These are phyloP conservation scores for Kurtzmaniella quercitrusa DNA, from an alignment of 1,139 yeast species.

Conservation along the genomic window DNA sequence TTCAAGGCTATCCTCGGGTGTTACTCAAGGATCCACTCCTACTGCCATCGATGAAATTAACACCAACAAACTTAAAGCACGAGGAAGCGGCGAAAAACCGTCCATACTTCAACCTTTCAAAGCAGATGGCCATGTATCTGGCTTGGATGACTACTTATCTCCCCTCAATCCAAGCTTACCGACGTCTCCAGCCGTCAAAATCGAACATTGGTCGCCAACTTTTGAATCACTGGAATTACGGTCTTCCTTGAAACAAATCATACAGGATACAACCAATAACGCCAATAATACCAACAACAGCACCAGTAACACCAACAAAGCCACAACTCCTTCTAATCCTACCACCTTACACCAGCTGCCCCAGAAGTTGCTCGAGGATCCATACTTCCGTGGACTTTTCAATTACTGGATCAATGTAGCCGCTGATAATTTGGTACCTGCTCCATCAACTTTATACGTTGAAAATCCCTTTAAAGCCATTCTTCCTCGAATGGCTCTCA, in stretches of 20 bases:
- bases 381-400: conserved; percentile 56
- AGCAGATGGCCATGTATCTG: not conserved
- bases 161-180: conserved; percentile 6
- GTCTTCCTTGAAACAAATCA: not conserved
- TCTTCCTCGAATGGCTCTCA: conserved; percentile 68
- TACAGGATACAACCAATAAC: not conserved
- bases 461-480: conserved; percentile 67
- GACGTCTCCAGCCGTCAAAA: not conserved
- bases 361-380: conserved; percentile 52
- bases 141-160: conserved; percentile 9
- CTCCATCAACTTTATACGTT: conserved; percentile 52
- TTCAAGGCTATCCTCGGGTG: not conserved
- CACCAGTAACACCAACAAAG: not conserved
- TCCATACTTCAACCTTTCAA: not conserved
- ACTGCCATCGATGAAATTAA: not conserved
- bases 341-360: conserved; percentile 42
- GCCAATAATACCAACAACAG: too few relatives aligned
- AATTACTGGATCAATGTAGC: conserved; percentile 64
- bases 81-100: not conserved
- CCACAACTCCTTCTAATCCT: conserved; percentile 31
- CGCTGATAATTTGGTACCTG: conserved; percentile 62
- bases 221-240: not conserved
- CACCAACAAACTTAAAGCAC: not conserved
- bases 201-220: not conserved
- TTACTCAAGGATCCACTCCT: not conserved